Evolutionary conservation across 139 green algal species (phyloP).

Genomic region (Chlorella sp.): DNA sequence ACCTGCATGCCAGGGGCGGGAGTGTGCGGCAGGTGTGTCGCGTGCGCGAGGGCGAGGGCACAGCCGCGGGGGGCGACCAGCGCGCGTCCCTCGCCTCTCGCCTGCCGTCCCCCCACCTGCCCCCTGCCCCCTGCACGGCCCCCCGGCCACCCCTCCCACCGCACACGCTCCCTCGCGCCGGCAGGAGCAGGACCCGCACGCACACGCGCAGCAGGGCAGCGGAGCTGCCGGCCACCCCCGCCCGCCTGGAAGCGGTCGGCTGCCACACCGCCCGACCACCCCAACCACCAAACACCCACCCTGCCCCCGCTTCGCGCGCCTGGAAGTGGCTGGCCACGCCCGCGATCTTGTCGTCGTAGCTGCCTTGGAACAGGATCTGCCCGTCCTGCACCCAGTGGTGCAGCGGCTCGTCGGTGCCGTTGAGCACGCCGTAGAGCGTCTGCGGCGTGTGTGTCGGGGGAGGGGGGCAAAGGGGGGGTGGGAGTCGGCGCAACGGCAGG

Average conservation of each 20-base stretch:
- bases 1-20: slow-evolving; percentile 16
- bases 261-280: too few relatives aligned
- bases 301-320: background rate
- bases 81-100: background rate
- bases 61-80: too few relatives aligned
- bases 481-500: background rate
- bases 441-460: background rate
- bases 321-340: background rate
- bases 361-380: slow-evolving; percentile 25
- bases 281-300: too few relatives aligned
- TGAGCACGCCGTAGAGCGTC: slow-evolving; percentile 23
- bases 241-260: too few relatives aligned
- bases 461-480: background rate
- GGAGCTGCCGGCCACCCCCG: too few relatives aligned
- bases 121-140: slow-evolving; percentile 1
- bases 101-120: background rate
- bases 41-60: background rate
- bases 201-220: too few relatives aligned
- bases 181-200: too few relatives aligned
- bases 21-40: too few relatives aligned
- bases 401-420: slow-evolving; percentile 2
- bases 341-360: slow-evolving; percentile 4
- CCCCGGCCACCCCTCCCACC: background rate
- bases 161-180: background rate
- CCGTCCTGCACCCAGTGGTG: slow-evolving; percentile 3